A percentile compares a stretch with the other conserved stretches of the same genome.
phyloP scores from a whole-genome alignment of 1,284 basidiomycete species.

The Polyporus tsugae region DNA sequence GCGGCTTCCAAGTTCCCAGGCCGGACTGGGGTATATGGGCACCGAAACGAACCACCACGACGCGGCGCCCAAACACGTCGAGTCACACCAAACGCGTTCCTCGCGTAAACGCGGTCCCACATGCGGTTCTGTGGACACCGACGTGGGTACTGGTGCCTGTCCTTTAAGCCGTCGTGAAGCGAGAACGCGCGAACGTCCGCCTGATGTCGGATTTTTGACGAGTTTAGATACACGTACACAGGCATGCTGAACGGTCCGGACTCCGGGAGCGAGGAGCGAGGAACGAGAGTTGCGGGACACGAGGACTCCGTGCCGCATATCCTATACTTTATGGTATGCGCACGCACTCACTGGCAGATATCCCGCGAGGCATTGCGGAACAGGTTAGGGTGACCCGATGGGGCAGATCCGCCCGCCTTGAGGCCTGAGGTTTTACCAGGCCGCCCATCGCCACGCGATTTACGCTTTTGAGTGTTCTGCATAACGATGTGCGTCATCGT shows the following conservation, averaged over 20 bases:
- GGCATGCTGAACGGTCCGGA: not conserved
- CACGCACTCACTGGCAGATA: not conserved
- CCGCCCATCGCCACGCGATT: not conserved
- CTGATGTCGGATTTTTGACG: not conserved
- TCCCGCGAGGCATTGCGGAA: not conserved
- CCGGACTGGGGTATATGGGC: not conserved
- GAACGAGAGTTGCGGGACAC: not conserved
- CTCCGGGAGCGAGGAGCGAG: not conserved
- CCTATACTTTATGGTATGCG: not conserved
- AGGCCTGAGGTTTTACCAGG: not conserved
- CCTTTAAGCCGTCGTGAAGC: not conserved
- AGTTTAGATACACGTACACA: not conserved
- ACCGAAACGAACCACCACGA: constrained; percentile 2
- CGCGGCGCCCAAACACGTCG: not conserved
- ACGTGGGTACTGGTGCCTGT: not conserved
- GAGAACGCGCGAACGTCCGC: not conserved
- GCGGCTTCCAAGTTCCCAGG: not conserved
- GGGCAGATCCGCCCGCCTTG: not conserved
- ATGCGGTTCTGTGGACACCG: not conserved
- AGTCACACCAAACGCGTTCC: not conserved
- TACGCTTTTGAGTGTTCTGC: not conserved
- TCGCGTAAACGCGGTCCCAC: not conserved
- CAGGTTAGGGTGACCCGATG: not conserved
- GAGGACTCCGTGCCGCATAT: not conserved
- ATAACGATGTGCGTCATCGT: not conserved